A percentile compares a stretch with the other conserved stretches of the same genome.
These are phyloP conservation scores for Ganoderma lucidum DNA, from an alignment of 1,284 basidiomycete species.

Conservation along the genomic window DNA sequence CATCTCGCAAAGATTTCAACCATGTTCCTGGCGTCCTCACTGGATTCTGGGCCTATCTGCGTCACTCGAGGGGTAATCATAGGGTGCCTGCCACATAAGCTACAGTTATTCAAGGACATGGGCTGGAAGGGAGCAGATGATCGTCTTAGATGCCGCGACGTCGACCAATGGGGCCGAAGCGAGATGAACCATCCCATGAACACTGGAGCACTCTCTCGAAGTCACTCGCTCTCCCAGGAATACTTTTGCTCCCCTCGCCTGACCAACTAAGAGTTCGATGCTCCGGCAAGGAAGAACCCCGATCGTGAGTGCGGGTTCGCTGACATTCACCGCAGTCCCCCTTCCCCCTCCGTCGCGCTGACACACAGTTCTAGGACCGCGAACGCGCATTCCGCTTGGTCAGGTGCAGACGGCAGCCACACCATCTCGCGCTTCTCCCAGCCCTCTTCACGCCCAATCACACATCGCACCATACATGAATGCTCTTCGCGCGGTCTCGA, in stretches of 20 bases:
- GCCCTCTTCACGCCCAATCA: not conserved
- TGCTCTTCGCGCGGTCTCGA: slow-evolving; percentile 4
- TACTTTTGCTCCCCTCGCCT: not conserved
- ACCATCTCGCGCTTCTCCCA: slow-evolving; percentile 2
- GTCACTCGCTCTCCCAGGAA: not conserved
- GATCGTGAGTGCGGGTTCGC: not conserved
- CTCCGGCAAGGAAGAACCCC: slow-evolving; percentile 1
- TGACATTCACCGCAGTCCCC: not conserved
- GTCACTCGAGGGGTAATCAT: not conserved
- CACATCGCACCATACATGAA: not conserved
- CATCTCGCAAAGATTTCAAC: not conserved
- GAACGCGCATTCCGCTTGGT: not conserved
- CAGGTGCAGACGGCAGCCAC: slow-evolving; percentile 1
- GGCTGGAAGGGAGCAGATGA: slow-evolving; percentile 2
- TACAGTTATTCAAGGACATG: not conserved
- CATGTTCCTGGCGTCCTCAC: not conserved
- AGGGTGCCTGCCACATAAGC: slow-evolving; percentile 8
- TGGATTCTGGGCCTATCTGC: not conserved
- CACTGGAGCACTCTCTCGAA: not conserved
- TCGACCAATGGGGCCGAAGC: not conserved
- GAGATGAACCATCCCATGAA: not conserved
- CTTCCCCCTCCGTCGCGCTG: not conserved
- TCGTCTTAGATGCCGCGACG: not conserved
- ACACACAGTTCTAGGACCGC: not conserved
- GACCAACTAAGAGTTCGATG: not conserved